Evolutionary conservation across 2,329 filamentous ascomycete genomes (phyloP), one percentile per base, ranked within the genome.

Genomic region (Emericellopsis atlantica): DNA sequence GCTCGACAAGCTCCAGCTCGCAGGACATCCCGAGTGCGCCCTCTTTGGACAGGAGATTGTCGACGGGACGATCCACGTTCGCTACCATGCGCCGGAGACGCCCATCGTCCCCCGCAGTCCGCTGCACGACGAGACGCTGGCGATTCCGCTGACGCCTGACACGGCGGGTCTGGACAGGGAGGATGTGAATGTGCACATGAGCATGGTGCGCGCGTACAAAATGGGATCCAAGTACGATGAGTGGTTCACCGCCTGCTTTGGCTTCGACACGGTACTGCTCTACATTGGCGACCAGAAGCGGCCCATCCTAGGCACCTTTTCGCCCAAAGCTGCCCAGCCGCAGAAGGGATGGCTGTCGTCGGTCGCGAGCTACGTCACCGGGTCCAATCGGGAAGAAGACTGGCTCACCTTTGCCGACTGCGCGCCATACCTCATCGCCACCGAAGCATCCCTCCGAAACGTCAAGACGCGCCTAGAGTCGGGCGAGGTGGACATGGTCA

Each of bases 341-440:
- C 43, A 54, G 34, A 47, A 46, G 26, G 53, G 53, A n/a, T 67
- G 60, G 61, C 43, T 62, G 4, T 59, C 55, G 8, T 53, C 49
- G 23, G 46, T 64, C 32, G 49, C 52, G 26, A 57, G 50, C 39
- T 62, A 55, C 43, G 41, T 69, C 32, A 41, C 39, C 8, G 39
- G 39, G 14, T n/a, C 8, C n/a, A 24, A 24, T 39, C n/a, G 37
- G 3, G 45, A 43, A 8, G 58, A 68, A 11, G 63, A 68, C 31
- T 72, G 65, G 52, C 69, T 90, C 35, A 76, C 74, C 2, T 92
- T 90, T 59, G 74, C 78, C 32, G 85, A 92, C 58, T 74, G 75
- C 46, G 84, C 84, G 1, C 81, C 85, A 1, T 84, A 83, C 55
- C 71, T 95, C 12, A 59, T 95, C 21, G 70, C 81, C 5, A 84